These are phyloP conservation scores for Pythium aristosporum DNA, from an alignment of 352 stramenopile species.

Conservation along the genomic window DNA sequence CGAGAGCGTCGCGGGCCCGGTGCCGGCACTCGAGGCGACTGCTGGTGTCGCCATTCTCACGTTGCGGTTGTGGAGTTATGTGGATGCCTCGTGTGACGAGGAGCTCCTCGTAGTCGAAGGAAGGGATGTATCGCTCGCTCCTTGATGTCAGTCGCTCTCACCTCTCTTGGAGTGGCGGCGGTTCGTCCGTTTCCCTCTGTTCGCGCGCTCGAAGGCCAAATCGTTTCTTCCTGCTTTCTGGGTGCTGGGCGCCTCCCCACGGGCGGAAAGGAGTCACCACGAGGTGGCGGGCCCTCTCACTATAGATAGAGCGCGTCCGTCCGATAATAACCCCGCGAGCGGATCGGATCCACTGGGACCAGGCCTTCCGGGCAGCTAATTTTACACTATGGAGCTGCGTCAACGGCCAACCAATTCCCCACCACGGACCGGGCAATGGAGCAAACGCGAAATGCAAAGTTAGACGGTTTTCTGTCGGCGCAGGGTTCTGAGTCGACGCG, in stretches of 20 bases:
- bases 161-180: neutral
- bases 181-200: conserved; percentile 25
- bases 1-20: conserved; percentile 28
- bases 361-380: no score
- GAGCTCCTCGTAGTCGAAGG: conserved; percentile 3
- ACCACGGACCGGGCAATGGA: neutral
- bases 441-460: neutral
- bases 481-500: conserved; percentile 16
- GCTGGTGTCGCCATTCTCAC: conserved; percentile 18
- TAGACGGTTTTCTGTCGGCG: conserved; percentile 12
- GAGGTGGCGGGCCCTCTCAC: no score
- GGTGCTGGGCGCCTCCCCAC: neutral
- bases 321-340: no score
- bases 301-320: no score
- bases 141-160: neutral
- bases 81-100: no score
- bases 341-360: no score
- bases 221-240: conserved; percentile 27
- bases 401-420: no score
- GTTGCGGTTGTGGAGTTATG: neutral
- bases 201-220: conserved; percentile 20
- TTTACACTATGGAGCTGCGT: no score
- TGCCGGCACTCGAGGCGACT: conserved; percentile 21
- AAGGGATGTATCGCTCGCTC: neutral
- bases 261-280: neutral